Evolutionary conservation across 2,329 filamentous ascomycete genomes (phyloP).

Genomic region (Beauveria medogensis): DNA sequence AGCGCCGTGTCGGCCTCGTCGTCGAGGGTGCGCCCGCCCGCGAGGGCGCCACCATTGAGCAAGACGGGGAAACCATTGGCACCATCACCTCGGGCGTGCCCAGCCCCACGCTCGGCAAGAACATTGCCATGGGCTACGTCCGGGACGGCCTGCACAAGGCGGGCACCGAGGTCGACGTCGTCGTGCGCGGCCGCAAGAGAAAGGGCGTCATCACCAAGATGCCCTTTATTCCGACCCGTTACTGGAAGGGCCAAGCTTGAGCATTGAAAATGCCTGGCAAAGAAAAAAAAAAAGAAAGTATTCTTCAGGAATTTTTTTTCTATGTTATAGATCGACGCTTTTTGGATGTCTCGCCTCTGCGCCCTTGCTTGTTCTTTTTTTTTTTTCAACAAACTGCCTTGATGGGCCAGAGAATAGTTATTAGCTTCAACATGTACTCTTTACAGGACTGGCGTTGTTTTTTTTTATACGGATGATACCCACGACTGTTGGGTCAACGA

Average conservation of each 20-base stretch:
- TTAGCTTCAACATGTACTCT: constrained; percentile 12
- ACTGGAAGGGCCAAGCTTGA: constrained; percentile 44
- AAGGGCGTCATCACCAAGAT: constrained; percentile 75
- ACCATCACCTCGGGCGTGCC: constrained; percentile 84
- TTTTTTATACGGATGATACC: not conserved
- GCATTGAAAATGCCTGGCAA: not conserved
- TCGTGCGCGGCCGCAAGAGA: constrained; percentile 69
- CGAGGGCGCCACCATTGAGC: constrained; percentile 75
- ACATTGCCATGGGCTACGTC: constrained; percentile 95
- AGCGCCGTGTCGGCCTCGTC: constrained; percentile 72
- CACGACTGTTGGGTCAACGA: not conserved
- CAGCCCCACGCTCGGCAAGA: constrained; percentile 75
- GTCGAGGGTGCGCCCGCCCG: constrained; percentile 82
- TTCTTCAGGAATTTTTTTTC: not conserved
- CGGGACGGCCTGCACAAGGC: constrained; percentile 73
- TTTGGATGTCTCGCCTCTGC: not conserved
- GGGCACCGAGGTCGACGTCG: constrained; percentile 70
- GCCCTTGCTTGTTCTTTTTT: not conserved
- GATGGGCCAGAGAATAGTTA: not conserved
- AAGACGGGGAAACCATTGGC: constrained; percentile 61
- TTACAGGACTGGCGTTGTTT: constrained; percentile 7
- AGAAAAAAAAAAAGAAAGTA: not conserved
- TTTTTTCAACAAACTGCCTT: not conserved
- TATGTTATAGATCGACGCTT: constrained; percentile 7
- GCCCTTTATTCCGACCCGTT: constrained; percentile 79